Conservation (phyloP, 2,329 filamentous ascomycete species). For the Lachnellula arida region DNA sequence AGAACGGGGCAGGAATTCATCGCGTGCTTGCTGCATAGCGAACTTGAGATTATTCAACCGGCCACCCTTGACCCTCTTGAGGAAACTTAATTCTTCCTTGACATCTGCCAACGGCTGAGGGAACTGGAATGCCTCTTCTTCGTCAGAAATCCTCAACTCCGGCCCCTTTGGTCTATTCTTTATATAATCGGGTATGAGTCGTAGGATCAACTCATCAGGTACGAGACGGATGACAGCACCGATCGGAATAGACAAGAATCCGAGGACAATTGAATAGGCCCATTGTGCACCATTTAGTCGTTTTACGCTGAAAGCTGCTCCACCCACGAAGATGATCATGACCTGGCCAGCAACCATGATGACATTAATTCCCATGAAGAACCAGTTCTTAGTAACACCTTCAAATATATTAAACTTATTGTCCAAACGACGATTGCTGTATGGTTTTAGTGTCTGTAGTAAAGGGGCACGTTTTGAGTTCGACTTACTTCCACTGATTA, state of each 20-base stretch:
- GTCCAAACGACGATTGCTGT: conserved; percentile 81
- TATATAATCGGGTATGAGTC: conserved; percentile 28
- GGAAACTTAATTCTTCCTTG: conserved; percentile 73
- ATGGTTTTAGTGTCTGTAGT: conserved; percentile 21
- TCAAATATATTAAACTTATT: conserved; percentile 97
- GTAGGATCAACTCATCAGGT: conserved; percentile 54
- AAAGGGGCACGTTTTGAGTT: conserved; percentile 12
- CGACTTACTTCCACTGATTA: conserved; percentile 85
- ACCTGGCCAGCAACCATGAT: conserved; percentile 88
- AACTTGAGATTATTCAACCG: conserved; percentile 78
- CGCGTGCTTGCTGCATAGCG: conserved; percentile 68
- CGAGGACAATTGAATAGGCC: conserved; percentile 81
- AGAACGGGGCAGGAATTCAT: conserved; percentile 59
- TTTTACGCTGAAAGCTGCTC: conserved; percentile 63
- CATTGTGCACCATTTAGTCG: conserved; percentile 71
- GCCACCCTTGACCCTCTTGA: conserved; percentile 76
- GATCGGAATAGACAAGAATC: conserved; percentile 78
- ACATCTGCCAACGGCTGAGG: conserved; percentile 70
- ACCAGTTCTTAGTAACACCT: conserved; percentile 76
- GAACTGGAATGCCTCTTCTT: conserved; percentile 61
- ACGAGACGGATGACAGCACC: conserved; percentile 77
- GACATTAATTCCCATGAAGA: conserved; percentile 80
- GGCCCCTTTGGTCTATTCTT: conserved; percentile 28
- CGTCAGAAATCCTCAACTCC: conserved; percentile 56
- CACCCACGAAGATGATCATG: conserved; percentile 85